Conservation (phyloP, 306 rosid genomes). For the Cotoneaster glaucophyllus region DNA sequence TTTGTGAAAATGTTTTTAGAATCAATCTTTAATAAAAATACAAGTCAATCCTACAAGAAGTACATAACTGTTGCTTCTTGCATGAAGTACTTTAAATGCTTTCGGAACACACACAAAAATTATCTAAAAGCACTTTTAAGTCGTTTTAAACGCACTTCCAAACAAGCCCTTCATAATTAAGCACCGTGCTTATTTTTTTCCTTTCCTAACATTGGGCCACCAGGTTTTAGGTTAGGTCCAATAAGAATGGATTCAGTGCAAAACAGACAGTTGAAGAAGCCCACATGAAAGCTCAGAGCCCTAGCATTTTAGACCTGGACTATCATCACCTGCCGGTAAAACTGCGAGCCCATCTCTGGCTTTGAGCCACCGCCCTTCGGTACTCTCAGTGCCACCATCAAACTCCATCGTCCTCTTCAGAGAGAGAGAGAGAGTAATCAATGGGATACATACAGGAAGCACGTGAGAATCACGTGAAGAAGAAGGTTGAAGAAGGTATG, state of each 20-base stretch:
- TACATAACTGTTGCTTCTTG: no score
- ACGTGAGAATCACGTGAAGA: constrained; percentile 92
- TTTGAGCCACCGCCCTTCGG: background rate
- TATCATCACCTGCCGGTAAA: background rate
- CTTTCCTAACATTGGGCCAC: no score
- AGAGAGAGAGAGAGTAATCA: background rate
- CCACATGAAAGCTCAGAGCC: background rate
- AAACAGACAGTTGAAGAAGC: background rate
- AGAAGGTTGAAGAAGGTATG: constrained; percentile 94
- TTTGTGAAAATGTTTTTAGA: no score
- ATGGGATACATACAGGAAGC: constrained; percentile 88
- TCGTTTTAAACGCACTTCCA: no score
- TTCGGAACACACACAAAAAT: no score
- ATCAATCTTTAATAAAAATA: no score
- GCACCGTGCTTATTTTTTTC: no score
- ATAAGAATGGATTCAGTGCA: background rate
- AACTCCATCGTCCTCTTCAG: background rate
- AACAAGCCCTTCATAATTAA: no score
- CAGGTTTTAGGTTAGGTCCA: no score
- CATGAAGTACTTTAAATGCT: no score
- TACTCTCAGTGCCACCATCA: background rate
- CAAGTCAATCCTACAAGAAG: no score
- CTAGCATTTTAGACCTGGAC: background rate
- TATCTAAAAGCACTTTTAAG: no score
- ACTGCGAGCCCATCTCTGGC: background rate